Evolutionary conservation across 2,329 filamentous ascomycete species (phyloP).

Genomic region (Colletotrichum sublineola): DNA sequence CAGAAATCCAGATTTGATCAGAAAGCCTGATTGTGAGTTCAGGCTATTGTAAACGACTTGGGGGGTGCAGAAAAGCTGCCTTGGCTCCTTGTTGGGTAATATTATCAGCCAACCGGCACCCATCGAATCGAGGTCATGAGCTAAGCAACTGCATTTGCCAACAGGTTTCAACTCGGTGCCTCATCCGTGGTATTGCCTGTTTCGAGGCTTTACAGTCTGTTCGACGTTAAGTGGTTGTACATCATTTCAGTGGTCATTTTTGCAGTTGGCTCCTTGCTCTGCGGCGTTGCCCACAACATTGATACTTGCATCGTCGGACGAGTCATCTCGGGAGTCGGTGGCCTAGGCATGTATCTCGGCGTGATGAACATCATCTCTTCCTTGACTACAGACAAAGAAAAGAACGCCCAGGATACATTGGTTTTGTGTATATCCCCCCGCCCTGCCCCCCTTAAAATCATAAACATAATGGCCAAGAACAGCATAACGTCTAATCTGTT

Average conservation of each 20-base stretch:
- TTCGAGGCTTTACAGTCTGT: background rate
- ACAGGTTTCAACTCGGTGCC: background rate
- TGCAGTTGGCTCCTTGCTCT: slow-evolving; percentile 50
- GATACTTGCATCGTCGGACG: slow-evolving; percentile 60
- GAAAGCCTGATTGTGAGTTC: too few species aligned
- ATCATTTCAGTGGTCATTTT: slow-evolving; percentile 44
- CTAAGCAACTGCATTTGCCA: background rate
- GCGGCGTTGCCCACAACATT: slow-evolving; percentile 58
- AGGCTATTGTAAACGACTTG: background rate
- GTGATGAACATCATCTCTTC: background rate
- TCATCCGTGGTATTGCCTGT: background rate
- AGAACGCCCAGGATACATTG: slow-evolving; percentile 44
- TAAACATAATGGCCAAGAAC: too few species aligned
- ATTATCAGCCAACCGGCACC: background rate
- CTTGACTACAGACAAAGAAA: slow-evolving; percentile 35
- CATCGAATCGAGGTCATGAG: too few species aligned
- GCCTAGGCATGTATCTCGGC: slow-evolving; percentile 56
- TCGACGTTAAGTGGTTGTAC: slow-evolving; percentile 50
- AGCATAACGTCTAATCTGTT: too few species aligned
- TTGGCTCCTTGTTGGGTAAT: background rate
- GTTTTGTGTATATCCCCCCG: background rate
- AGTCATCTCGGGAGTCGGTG: slow-evolving; percentile 57
- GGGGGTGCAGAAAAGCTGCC: background rate
- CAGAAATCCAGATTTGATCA: too few species aligned
- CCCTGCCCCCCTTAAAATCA: background rate